phyloP scores from a whole-genome alignment of 495 filamentous ascomycete genomes.

The Aspergillus indologenus region DNA sequence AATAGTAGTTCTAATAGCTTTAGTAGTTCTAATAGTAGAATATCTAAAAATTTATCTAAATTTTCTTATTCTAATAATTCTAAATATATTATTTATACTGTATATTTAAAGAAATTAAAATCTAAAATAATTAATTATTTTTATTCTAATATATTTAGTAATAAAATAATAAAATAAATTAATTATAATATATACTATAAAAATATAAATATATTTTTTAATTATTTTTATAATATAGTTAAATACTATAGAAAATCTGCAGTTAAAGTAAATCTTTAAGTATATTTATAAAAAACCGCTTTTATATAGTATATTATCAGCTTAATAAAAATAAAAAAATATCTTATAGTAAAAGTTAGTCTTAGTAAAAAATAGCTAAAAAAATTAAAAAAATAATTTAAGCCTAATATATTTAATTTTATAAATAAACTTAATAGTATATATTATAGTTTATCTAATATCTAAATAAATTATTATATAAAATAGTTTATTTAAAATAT shows the following conservation, averaged over 20 bases:
- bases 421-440: not conserved
- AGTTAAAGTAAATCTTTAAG: not conserved
- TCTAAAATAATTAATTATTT: not conserved
- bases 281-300: not conserved
- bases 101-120: not conserved
- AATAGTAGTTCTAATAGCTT: no score
- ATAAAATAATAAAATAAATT: not conserved
- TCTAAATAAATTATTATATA: not conserved
- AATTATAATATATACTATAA: conserved; percentile 1
- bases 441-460: not conserved
- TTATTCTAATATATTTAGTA: not conserved
- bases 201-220: not conserved
- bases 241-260: not conserved
- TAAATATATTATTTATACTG: not conserved
- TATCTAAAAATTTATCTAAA: no score
- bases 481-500: not conserved
- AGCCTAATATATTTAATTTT: not conserved
- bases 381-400: not conserved
- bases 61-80: not conserved
- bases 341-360: not conserved
- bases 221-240: not conserved
- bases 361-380: not conserved
- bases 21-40: no score
- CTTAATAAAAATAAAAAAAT: not conserved
- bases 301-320: not conserved